Conservation (phyloP, 495 filamentous ascomycete genomes). For the Penicillium canariense region DNA sequence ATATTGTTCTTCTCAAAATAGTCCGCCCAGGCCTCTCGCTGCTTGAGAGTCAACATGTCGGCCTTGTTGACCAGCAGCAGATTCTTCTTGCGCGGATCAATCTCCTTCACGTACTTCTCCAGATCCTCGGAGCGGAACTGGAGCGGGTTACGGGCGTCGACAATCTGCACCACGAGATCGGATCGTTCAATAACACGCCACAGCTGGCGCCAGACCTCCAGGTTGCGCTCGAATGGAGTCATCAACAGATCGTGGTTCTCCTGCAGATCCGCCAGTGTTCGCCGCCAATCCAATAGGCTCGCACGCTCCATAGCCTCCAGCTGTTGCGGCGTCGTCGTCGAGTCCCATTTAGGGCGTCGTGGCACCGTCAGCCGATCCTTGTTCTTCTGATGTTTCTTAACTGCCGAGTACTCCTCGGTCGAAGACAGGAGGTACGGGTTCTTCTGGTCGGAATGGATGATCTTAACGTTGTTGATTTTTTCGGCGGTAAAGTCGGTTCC, state of each 20-base stretch:
- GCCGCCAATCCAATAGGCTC: conserved; percentile 82
- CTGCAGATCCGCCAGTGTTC: conserved; percentile 87
- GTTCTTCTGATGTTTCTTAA: conserved; percentile 80
- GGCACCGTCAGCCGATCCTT: conserved; percentile 80
- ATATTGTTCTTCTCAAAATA: conserved; percentile 82
- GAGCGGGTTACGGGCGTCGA: conserved; percentile 92
- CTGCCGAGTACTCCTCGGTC: conserved; percentile 73
- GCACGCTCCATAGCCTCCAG: conserved; percentile 78
- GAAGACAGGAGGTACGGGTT: conserved; percentile 92
- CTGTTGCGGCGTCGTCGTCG: conserved; percentile 74
- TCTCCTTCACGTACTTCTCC: conserved; percentile 90
- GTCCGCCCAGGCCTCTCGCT: conserved; percentile 81
- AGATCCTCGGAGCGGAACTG: conserved; percentile 93
- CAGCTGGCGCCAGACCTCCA: conserved; percentile 97
- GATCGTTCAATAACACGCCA: conserved; percentile 98
- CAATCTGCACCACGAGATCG: conserved; percentile 96
- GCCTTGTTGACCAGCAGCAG: conserved; percentile 96
- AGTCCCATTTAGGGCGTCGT: conserved; percentile 84
- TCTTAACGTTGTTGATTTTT: conserved; percentile 97
- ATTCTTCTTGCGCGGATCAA: conserved; percentile 84
- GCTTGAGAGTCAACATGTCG: conserved; percentile 93
- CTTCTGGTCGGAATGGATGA: conserved; percentile 91
- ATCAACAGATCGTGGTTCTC: conserved; percentile 91
- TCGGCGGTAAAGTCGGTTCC: conserved; percentile 98
- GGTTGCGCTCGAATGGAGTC: conserved; percentile 97